A percentile compares a stretch with the other conserved stretches of the same genome.
These are phyloP conservation scores for Sarocladium kiliense DNA, from an alignment of 2,329 filamentous ascomycete species.

Conservation along the genomic window DNA sequence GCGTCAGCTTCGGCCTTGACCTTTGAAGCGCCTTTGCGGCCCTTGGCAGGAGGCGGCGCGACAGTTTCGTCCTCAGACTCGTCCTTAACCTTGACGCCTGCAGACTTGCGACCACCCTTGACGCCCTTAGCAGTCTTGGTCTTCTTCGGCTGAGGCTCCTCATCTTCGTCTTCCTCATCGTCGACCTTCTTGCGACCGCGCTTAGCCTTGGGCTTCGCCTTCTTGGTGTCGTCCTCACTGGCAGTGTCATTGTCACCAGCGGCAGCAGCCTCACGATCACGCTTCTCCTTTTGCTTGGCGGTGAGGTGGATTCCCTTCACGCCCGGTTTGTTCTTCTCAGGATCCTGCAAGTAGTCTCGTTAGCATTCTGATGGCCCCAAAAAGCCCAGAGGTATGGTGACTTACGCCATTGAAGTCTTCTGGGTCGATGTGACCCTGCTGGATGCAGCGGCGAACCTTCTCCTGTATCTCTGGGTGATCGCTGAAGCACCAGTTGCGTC, in stretches of 20 bases:
- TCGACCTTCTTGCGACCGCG: constrained; percentile 28
- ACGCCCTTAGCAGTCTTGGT: constrained; percentile 18
- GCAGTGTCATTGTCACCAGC: constrained; percentile 20
- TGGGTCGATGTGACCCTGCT: constrained; percentile 74
- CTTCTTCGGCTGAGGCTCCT: constrained; percentile 31
- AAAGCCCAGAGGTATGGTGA: constrained; percentile 8
- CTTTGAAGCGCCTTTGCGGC: constrained; percentile 5
- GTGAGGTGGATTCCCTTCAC: constrained; percentile 55
- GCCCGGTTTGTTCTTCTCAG: constrained; percentile 67
- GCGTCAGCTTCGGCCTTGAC: constrained; percentile 12
- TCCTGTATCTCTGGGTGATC: constrained; percentile 57
- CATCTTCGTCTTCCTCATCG: constrained; percentile 27
- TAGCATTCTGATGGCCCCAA: constrained; percentile 13
- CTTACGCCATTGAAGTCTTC: constrained; percentile 87
- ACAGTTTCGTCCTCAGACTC: constrained; percentile 15
- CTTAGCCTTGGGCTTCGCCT: constrained; percentile 26
- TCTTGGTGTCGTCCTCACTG: constrained; percentile 22
- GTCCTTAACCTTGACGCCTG: constrained; percentile 14
- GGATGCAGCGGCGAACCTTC: constrained; percentile 68
- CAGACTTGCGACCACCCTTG: constrained; percentile 11
- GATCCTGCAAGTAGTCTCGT: constrained; percentile 50
- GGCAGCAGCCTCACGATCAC: constrained; percentile 24
- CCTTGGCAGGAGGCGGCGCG: not conserved
- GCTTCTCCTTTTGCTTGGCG: constrained; percentile 29
- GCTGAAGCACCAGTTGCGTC: constrained; percentile 18